Percentiles rank a stretch among this genome's conserved stretches.
Evolutionary conservation across 148 eudicot species (phyloP).

Genomic region (Pharnaceum exiguum): DNA sequence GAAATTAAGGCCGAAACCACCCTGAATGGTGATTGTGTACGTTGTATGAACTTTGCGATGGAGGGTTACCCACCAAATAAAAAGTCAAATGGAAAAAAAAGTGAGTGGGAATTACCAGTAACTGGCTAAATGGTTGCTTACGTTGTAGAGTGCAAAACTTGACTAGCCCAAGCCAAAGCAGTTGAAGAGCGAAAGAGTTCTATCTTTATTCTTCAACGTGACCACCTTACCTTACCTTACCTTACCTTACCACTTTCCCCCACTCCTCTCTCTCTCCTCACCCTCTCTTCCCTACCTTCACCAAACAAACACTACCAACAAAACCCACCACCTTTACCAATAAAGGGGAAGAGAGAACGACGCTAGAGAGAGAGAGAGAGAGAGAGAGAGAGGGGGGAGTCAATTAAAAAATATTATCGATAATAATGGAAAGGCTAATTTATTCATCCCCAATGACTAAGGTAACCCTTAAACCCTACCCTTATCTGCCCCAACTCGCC

Average conservation of each 20-base stretch:
- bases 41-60: too few species aligned
- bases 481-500: constrained; percentile 30
- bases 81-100: too few species aligned
- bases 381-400: neutral
- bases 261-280: neutral
- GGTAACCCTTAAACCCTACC: constrained; percentile 23
- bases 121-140: too few species aligned
- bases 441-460: constrained; percentile 34
- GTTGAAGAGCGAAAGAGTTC: neutral
- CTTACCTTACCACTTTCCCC: neutral
- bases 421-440: constrained; percentile 59
- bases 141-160: too few species aligned
- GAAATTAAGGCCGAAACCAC: too few species aligned
- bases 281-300: neutral
- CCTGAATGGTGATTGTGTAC: too few species aligned
- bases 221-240: neutral
- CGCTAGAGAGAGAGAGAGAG: neutral
- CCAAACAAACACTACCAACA: too few species aligned
- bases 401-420: constrained; percentile 16
- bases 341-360: neutral
- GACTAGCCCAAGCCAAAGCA: too few species aligned
- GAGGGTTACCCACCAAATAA: too few species aligned
- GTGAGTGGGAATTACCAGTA: too few species aligned
- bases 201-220: constrained; percentile 10
- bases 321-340: neutral